phyloP scores from a whole-genome alignment of 1,284 basidiomycete genomes.

The Moesziomyces parantarcticus region DNA sequence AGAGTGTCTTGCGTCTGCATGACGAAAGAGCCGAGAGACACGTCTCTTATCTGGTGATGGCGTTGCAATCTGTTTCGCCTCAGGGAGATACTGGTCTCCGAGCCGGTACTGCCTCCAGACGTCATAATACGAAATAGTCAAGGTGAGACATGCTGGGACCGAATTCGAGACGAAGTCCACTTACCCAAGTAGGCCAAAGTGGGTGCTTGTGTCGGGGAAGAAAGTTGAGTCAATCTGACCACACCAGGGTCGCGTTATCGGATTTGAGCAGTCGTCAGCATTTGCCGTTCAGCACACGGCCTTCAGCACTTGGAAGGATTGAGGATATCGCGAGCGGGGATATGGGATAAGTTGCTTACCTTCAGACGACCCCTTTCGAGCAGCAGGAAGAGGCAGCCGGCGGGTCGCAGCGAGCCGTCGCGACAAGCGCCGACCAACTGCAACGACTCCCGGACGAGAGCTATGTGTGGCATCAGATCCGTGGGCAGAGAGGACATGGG shows the following conservation, averaged over 20 bases:
- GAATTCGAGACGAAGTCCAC: not conserved
- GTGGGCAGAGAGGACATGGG: conserved; percentile 6
- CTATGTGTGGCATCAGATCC: conserved; percentile 6
- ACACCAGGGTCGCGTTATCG: too few species aligned
- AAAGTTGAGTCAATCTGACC: conserved; percentile 13
- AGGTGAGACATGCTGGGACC: too few species aligned
- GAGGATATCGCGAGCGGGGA: not conserved
- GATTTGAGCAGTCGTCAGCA: too few species aligned
- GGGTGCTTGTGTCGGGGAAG: conserved; percentile 7
- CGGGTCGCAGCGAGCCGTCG: not conserved
- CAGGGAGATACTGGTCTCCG: conserved; percentile 8
- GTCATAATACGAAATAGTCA: not conserved
- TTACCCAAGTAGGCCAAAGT: conserved; percentile 28
- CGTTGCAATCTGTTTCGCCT: conserved; percentile 1
- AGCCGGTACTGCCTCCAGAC: conserved; percentile 3
- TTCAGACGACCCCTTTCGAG: conserved; percentile 15
- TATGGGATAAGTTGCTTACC: not conserved
- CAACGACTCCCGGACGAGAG: conserved; percentile 6
- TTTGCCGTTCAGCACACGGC: not conserved
- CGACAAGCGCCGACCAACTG: not conserved
- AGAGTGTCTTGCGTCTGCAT: conserved; percentile 21
- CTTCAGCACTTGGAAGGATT: not conserved
- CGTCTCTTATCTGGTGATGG: not conserved
- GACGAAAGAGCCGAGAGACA: conserved; percentile 16
- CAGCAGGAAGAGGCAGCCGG: conserved; percentile 14